Conservation (phyloP, 2,329 filamentous ascomycete species). For the Penicillium thymicola region DNA sequence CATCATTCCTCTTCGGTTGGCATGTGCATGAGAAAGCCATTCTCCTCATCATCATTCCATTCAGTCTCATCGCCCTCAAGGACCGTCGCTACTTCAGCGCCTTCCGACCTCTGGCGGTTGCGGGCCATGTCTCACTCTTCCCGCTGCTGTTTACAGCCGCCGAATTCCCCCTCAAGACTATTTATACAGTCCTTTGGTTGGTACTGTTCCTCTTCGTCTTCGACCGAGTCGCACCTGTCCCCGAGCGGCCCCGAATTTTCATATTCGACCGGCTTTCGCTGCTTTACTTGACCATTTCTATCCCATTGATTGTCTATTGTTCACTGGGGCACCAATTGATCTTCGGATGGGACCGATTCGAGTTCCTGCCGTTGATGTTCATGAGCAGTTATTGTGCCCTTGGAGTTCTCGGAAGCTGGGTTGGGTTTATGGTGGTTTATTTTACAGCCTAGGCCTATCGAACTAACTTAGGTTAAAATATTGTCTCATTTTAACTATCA, state of each 20-base stretch:
- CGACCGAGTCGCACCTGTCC: constrained; percentile 81
- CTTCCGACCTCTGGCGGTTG: constrained; percentile 86
- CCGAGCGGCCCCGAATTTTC: constrained; percentile 76
- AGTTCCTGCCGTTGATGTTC: constrained; percentile 96
- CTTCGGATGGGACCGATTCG: constrained; percentile 69
- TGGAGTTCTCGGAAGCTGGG: constrained; percentile 93
- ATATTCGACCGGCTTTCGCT: constrained; percentile 87
- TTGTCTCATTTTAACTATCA: not conserved
- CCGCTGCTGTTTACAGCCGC: constrained; percentile 86
- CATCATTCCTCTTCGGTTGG: constrained; percentile 96
- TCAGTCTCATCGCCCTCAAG: constrained; percentile 84
- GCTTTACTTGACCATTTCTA: constrained; percentile 82
- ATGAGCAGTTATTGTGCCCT: constrained; percentile 91
- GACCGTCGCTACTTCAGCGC: constrained; percentile 88
- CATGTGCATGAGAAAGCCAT: constrained; percentile 98
- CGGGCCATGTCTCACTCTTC: constrained; percentile 92
- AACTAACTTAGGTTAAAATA: not conserved
- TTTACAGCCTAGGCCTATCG: constrained; percentile 52
- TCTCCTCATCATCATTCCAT: constrained; percentile 88
- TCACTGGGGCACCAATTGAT: constrained; percentile 78
- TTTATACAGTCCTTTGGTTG: constrained; percentile 91
- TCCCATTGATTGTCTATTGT: constrained; percentile 85
- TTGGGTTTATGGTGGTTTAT: constrained; percentile 91
- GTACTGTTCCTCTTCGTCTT: constrained; percentile 81
- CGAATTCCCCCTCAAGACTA: constrained; percentile 90